Evolutionary conservation across 441 rosid genomes (phyloP).

Genomic region (Adansonia rubrostipa): DNA sequence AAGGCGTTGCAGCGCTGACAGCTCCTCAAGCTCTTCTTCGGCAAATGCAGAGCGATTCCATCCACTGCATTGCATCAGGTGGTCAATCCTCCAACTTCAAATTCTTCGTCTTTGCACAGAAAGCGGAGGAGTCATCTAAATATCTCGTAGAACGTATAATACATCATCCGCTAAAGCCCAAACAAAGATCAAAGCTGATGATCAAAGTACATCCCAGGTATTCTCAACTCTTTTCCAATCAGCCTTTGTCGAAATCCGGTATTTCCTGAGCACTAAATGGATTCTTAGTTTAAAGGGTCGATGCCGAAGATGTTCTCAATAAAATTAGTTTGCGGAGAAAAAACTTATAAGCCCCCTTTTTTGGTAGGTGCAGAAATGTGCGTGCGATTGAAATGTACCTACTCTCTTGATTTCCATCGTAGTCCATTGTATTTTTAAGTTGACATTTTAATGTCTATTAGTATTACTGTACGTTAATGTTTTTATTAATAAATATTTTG

Average conservation of each 20-base stretch:
- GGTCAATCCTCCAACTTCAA: slow-evolving; percentile 91
- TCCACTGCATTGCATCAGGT: slow-evolving; percentile 94
- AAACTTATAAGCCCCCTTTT: background rate
- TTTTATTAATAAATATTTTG: too few relatives aligned
- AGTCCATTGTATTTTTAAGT: too few relatives aligned
- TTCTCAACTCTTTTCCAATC: slow-evolving; percentile 66
- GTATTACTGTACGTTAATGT: too few relatives aligned
- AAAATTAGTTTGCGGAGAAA: background rate
- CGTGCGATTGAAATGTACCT: background rate
- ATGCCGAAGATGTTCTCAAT: background rate
- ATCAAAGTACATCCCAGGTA: slow-evolving; percentile 68
- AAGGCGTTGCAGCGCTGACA: slow-evolving; percentile 71
- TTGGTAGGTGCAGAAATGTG: background rate
- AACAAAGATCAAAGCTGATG: slow-evolving; percentile 82
- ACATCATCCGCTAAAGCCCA: slow-evolving; percentile 81
- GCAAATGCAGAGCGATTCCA: slow-evolving; percentile 87
- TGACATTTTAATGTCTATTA: too few relatives aligned
- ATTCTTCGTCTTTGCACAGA: slow-evolving; percentile 95
- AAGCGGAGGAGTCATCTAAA: slow-evolving; percentile 66
- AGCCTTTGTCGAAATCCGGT: slow-evolving; percentile 76
- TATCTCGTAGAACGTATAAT: slow-evolving; percentile 85
- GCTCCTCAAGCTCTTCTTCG: slow-evolving; percentile 77
- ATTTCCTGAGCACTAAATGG: slow-evolving; percentile 35
- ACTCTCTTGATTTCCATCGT: background rate
- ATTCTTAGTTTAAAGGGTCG: background rate